These are phyloP conservation scores for Cladosporium sp. DNA, from an alignment of 2,329 filamentous ascomycete genomes.

Conservation along the genomic window DNA sequence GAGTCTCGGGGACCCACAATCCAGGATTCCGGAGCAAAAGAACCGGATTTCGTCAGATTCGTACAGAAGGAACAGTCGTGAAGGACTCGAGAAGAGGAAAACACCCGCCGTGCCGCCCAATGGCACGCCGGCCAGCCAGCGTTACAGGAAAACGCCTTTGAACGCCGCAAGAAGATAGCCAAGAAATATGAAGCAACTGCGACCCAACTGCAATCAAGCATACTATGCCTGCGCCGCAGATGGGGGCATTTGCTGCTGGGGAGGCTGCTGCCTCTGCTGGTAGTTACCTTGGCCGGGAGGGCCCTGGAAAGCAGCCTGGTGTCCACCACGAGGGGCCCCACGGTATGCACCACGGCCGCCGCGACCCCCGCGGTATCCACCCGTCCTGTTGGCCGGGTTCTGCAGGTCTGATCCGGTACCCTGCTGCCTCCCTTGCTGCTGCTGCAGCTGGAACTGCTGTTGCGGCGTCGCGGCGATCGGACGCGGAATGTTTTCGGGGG, in stretches of 20 bases:
- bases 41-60: slow-evolving; percentile 24
- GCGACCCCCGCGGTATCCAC: slow-evolving; percentile 27
- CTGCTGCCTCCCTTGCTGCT: slow-evolving; percentile 26
- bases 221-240: slow-evolving; percentile 25
- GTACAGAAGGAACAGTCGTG: slow-evolving; percentile 13
- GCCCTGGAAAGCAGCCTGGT: slow-evolving; percentile 25
- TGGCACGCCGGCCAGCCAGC: slow-evolving; percentile 23
- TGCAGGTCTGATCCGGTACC: slow-evolving; percentile 30
- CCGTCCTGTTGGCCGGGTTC: slow-evolving; percentile 29
- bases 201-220: slow-evolving; percentile 10
- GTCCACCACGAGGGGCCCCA: slow-evolving; percentile 23
- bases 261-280: slow-evolving; percentile 21
- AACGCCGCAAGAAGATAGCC: slow-evolving; percentile 2
- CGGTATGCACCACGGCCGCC: slow-evolving; percentile 28
- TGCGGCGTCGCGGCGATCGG: slow-evolving; percentile 56
- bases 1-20: slow-evolving; percentile 11
- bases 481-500: slow-evolving; percentile 87
- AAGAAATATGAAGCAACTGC: not conserved
- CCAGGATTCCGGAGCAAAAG: slow-evolving; percentile 23
- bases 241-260: slow-evolving; percentile 21
- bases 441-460: slow-evolving; percentile 22
- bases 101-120: slow-evolving; percentile 15
- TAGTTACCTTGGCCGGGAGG: slow-evolving; percentile 25
- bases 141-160: slow-evolving; percentile 11
- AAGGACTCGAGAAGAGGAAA: not conserved